These are phyloP conservation scores for Phytophthora hibernalis DNA, from an alignment of 352 stramenopile genomes.

Conservation along the genomic window DNA sequence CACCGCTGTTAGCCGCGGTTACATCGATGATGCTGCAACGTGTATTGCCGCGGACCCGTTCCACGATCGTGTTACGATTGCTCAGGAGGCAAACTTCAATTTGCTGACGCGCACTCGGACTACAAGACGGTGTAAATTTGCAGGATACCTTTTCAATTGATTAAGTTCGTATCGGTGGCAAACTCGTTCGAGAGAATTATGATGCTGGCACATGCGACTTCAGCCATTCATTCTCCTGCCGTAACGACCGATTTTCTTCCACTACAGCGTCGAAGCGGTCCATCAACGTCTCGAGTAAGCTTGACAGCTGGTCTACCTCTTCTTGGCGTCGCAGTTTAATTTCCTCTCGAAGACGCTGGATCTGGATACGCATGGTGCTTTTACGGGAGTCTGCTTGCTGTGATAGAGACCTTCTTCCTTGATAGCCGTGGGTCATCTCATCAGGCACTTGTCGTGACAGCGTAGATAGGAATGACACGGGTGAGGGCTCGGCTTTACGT, in stretches of 20 bases:
- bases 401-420: conserved; percentile 1
- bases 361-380: conserved; percentile 38
- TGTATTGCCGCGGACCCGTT: conserved; percentile 50
- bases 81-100: conserved; percentile 34
- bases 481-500: conserved; percentile 3
- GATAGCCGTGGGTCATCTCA: neutral
- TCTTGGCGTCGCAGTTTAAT: conserved; percentile 47
- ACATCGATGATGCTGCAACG: conserved; percentile 36
- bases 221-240: conserved; percentile 51
- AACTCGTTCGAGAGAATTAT: conserved; percentile 8
- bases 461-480: conserved; percentile 29
- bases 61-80: conserved; percentile 43
- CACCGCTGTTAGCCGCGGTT: conserved; percentile 41
- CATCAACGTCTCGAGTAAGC: conserved; percentile 45
- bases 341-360: conserved; percentile 46
- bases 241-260: conserved; percentile 47
- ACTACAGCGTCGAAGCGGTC: conserved; percentile 46
- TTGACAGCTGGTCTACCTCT: conserved; percentile 47
- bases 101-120: conserved; percentile 39
- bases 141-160: conserved; percentile 17
- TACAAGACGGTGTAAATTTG: conserved; percentile 5
- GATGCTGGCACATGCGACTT: conserved; percentile 41
- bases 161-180: conserved; percentile 1
- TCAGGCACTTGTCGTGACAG: conserved; percentile 15
- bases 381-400: conserved; percentile 9